These are phyloP conservation scores for Aspergillus sojae DNA, from an alignment of 2,329 filamentous ascomycete species.

Conservation along the genomic window DNA sequence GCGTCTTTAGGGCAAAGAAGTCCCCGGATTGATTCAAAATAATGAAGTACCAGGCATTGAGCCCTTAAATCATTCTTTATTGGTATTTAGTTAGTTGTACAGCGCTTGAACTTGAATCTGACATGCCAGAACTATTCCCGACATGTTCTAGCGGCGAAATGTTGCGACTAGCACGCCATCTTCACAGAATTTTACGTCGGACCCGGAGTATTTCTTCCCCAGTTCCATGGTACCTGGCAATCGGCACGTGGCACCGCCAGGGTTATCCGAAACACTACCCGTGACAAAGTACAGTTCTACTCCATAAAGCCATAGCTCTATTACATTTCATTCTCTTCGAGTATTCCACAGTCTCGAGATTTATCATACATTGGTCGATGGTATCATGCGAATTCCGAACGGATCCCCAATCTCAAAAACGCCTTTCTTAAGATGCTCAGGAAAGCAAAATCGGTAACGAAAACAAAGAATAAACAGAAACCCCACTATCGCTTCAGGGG, in stretches of 20 bases:
- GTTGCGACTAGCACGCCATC: conserved; percentile 2
- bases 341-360: background rate
- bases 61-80: background rate
- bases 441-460: conserved; percentile 18
- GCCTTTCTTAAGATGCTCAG: conserved; percentile 21
- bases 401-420: conserved; percentile 17
- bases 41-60: no score
- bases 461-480: conserved; percentile 12
- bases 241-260: background rate
- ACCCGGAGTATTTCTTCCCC: background rate
- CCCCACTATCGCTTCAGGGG: conserved; percentile 28
- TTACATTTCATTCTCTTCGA: background rate
- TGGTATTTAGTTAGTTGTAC: background rate
- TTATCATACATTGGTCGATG: conserved; percentile 20
- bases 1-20: conserved; percentile 1
- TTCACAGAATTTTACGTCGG: background rate
- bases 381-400: conserved; percentile 27
- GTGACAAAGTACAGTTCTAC: no score
- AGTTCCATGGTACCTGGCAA: background rate
- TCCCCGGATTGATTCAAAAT: background rate
- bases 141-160: background rate
- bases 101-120: background rate
- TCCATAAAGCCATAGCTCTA: background rate
- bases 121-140: background rate
- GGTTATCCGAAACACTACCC: background rate